Percentiles rank a stretch among this genome's conserved stretches.
phyloP scores from a whole-genome alignment of 176 grass and related monocot species.

The Phoenix dactylifera region DNA sequence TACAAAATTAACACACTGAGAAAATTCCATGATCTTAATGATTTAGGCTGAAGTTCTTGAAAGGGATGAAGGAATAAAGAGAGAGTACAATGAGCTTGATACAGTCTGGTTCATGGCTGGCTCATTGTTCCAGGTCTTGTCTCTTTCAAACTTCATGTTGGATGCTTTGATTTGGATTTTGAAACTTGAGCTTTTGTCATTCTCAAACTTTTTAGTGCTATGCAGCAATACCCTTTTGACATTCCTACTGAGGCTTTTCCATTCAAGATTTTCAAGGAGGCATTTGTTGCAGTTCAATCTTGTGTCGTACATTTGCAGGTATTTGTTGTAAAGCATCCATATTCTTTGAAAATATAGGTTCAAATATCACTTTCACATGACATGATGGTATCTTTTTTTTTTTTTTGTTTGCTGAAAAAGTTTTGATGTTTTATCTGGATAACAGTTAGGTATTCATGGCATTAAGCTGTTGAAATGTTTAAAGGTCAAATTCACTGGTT shows the following conservation, averaged over 20 bases:
- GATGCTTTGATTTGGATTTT: too few relatives aligned
- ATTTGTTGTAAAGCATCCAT: slow-evolving; percentile 6
- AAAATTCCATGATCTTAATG: slow-evolving; percentile 8
- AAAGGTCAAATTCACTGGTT: too few relatives aligned
- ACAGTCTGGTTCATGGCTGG: slow-evolving; percentile 99
- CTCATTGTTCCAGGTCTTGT: slow-evolving; percentile 79
- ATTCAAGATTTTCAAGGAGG: slow-evolving; percentile 96
- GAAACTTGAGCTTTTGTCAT: slow-evolving; percentile 9
- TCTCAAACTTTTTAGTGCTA: slow-evolving; percentile 16
- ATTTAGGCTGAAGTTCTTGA: slow-evolving; percentile 74
- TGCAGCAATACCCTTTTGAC: slow-evolving; percentile 98
- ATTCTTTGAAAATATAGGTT: too few relatives aligned
- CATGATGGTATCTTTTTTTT: too few relatives aligned
- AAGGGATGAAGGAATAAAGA: slow-evolving; percentile 82
- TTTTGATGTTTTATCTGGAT: too few relatives aligned
- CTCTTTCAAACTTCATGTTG: slow-evolving; percentile 10
- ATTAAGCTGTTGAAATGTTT: too few relatives aligned
- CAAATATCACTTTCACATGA: too few relatives aligned
- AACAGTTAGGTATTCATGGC: too few relatives aligned
- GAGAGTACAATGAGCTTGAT: slow-evolving; percentile 94
- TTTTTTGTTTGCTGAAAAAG: too few relatives aligned
- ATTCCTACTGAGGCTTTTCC: slow-evolving; percentile 95
- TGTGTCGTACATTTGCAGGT: slow-evolving; percentile 99
- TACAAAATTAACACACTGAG: not conserved
- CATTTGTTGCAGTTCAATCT: slow-evolving; percentile 98